Conservation (phyloP, 2,329 filamentous ascomycete genomes). For the Stemphylium beticola region DNA sequence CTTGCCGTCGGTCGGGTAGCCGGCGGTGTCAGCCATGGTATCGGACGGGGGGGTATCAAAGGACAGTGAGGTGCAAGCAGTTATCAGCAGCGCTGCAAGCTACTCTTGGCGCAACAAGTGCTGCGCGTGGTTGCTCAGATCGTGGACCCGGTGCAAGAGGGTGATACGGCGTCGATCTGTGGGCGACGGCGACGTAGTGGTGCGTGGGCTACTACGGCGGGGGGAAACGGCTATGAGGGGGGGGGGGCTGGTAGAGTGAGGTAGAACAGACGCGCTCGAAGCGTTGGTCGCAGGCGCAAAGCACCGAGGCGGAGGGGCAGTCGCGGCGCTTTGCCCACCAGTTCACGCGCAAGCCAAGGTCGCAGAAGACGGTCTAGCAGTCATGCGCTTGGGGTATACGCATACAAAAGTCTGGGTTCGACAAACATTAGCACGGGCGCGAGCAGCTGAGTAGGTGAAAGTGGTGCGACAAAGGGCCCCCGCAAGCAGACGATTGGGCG, state of each 20-base stretch:
- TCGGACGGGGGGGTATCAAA: not conserved
- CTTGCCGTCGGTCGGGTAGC: constrained; percentile 47
- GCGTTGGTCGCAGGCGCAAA: constrained; percentile 33
- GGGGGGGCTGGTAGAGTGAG: constrained; percentile 19
- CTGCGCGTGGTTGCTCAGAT: constrained; percentile 4
- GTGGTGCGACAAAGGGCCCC: constrained; percentile 36
- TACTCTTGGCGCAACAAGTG: not conserved
- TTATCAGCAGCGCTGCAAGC: not conserved
- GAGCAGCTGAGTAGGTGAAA: constrained; percentile 30
- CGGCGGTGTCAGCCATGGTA: constrained; percentile 48
- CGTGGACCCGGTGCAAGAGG: not conserved
- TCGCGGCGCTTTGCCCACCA: constrained; percentile 30
- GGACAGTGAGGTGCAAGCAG: not conserved
- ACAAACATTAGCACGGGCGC: constrained; percentile 48
- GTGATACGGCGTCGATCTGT: not conserved
- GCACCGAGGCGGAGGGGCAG: constrained; percentile 15
- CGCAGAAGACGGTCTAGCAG: constrained; percentile 30
- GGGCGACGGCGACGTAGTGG: not conserved
- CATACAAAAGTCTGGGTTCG: constrained; percentile 34
- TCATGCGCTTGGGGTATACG: constrained; percentile 33
- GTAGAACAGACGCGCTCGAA: constrained; percentile 27
- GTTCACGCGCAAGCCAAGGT: constrained; percentile 31
- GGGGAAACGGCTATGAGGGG: constrained; percentile 17
- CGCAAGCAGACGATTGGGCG: constrained; percentile 34
- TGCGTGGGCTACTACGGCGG: not conserved